phyloP scores from a whole-genome alignment of 2,329 filamentous ascomycete species.

The Hymenoscyphus infarciens region DNA sequence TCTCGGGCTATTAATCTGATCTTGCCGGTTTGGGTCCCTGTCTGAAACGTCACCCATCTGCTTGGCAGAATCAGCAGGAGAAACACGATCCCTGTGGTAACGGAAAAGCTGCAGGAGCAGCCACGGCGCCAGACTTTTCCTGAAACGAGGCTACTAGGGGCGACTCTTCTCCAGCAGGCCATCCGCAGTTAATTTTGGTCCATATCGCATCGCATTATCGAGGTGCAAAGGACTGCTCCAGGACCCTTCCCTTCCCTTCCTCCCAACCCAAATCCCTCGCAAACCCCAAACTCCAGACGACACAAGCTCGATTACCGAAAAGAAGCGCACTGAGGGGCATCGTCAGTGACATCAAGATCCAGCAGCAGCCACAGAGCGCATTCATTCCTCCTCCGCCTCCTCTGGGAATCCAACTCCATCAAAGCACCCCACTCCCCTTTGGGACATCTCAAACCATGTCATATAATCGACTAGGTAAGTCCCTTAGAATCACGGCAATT shows the following conservation, averaged over 20 bases:
- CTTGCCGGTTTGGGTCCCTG: neutral
- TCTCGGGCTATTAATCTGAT: neutral
- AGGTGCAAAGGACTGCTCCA: neutral
- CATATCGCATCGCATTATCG: neutral
- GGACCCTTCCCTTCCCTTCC: neutral
- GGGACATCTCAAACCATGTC: constrained; percentile 47
- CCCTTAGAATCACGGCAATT: constrained; percentile 20
- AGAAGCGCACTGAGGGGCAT: neutral
- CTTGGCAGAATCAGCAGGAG: neutral
- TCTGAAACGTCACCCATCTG: neutral
- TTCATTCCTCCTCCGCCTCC: constrained; percentile 8
- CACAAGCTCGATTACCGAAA: neutral
- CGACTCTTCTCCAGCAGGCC: neutral
- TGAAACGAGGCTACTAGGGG: neutral
- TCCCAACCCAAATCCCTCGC: neutral
- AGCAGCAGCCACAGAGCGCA: constrained; percentile 1
- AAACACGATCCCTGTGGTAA: neutral
- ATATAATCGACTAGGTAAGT: constrained; percentile 72
- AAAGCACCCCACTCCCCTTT: constrained; percentile 7
- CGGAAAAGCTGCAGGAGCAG: neutral
- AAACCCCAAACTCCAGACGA: neutral
- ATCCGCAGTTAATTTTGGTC: neutral
- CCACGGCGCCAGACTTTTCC: neutral
- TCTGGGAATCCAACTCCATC: neutral
- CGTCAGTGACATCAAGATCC: neutral